Evolutionary conservation across 441 rosid species (phyloP).

Genomic region (Corymbia citriodora): DNA sequence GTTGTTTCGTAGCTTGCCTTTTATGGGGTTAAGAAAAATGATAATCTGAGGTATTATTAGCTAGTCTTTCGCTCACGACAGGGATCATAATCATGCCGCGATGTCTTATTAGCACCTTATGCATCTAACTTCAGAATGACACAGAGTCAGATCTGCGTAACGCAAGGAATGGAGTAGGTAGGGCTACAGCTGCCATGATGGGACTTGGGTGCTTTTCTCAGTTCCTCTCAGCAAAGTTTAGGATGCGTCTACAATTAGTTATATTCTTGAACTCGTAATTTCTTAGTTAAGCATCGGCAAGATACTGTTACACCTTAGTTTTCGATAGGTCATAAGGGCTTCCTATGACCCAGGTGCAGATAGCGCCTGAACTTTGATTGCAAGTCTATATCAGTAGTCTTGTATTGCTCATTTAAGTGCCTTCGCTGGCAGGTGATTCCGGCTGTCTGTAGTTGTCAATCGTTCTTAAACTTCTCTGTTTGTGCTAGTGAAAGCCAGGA

Average conservation of each 20-base stretch:
- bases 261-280: neutral
- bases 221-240: neutral
- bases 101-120: neutral
- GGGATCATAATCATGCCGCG: neutral
- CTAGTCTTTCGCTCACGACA: neutral
- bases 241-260: neutral
- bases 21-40: neutral
- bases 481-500: neutral
- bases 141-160: neutral
- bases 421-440: neutral
- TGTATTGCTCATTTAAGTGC: neutral
- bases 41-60: neutral
- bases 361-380: neutral
- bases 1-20: neutral
- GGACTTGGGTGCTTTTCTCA: neutral
- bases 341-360: neutral
- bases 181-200: neutral
- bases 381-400: neutral
- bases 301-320: neutral
- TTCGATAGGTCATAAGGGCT: neutral
- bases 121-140: neutral
- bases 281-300: neutral
- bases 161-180: neutral
- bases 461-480: neutral
- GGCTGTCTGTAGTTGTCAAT: neutral